These are phyloP conservation scores for Canariomyces notabilis DNA, from an alignment of 2,329 filamentous ascomycete species.

Conservation along the genomic window DNA sequence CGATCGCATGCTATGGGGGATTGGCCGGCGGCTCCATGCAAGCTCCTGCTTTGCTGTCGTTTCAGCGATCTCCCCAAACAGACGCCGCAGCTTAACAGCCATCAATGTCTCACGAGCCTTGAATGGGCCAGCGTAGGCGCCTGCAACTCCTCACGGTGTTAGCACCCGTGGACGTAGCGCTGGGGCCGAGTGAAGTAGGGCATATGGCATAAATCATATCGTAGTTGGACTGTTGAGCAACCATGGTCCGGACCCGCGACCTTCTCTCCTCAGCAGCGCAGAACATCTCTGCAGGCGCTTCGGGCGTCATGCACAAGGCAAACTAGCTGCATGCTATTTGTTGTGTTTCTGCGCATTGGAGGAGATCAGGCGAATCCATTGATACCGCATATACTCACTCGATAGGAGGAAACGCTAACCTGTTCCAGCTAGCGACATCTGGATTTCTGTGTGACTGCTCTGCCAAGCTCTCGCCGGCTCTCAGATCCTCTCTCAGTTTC, in stretches of 20 bases:
- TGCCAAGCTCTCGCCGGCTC: too few species aligned
- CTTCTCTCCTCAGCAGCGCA: background rate
- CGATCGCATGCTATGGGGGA: background rate
- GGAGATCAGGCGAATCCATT: background rate
- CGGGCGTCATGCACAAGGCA: conserved; percentile 21
- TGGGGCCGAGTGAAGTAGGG: conserved; percentile 12
- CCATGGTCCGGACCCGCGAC: background rate
- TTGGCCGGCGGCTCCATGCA: conserved; percentile 11
- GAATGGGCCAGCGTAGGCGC: conserved; percentile 4
- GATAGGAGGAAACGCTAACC: too few species aligned
- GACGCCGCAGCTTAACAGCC: conserved; percentile 5
- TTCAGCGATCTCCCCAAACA: conserved; percentile 15
- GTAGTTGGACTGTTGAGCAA: background rate
- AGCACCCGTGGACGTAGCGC: conserved; percentile 18
- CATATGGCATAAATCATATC: conserved; percentile 23
- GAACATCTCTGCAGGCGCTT: conserved; percentile 20
- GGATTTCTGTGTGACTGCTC: too few species aligned
- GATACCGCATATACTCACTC: background rate
- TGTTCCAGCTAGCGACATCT: too few species aligned
- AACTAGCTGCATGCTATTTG: background rate
- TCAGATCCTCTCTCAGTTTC: too few species aligned
- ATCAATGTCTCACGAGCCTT: background rate
- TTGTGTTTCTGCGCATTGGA: background rate
- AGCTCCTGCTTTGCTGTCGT: conserved; percentile 1
- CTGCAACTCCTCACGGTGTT: background rate